phyloP scores from a whole-genome alignment of 441 rosid species.

The Geranium incanum region DNA sequence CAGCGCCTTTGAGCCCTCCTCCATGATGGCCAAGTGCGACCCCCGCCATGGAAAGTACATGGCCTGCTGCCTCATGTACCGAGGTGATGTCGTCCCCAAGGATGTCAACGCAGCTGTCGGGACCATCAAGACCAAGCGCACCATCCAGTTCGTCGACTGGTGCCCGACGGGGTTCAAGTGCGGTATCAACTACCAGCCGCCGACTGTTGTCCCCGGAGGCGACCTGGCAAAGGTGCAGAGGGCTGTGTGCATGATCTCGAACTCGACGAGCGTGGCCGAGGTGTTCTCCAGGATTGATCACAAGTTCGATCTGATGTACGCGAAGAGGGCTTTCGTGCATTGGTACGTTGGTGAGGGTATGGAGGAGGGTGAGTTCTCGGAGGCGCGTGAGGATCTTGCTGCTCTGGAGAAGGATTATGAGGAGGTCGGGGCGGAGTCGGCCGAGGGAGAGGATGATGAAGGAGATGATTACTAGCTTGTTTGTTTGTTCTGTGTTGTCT shows the following conservation, averaged over 20 bases:
- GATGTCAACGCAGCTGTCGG: conserved; percentile 91
- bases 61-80: conserved; percentile 90
- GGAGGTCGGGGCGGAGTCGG: conserved; percentile 78
- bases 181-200: conserved; percentile 85
- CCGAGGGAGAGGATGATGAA: conserved; percentile 63
- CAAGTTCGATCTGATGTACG: conserved; percentile 81
- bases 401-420: conserved; percentile 40
- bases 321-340: conserved; percentile 79
- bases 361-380: conserved; percentile 91
- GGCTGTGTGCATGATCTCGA: conserved; percentile 85
- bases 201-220: conserved; percentile 90
- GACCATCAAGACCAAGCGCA: conserved; percentile 83
- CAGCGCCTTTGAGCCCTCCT: conserved; percentile 65
- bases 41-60: conserved; percentile 90
- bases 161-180: conserved; percentile 93
- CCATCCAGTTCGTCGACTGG: conserved; percentile 86
- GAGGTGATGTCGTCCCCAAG: conserved; percentile 86
- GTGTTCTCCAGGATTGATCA: conserved; percentile 77
- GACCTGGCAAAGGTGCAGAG: conserved; percentile 89
- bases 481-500: neutral
- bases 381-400: conserved; percentile 86
- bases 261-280: conserved; percentile 82
- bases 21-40: conserved; percentile 81
- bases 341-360: conserved; percentile 95
- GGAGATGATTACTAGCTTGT: conserved; percentile 41